These are phyloP conservation scores for Earliella scabrosa DNA, from an alignment of 1,284 basidiomycete genomes.

Conservation along the genomic window DNA sequence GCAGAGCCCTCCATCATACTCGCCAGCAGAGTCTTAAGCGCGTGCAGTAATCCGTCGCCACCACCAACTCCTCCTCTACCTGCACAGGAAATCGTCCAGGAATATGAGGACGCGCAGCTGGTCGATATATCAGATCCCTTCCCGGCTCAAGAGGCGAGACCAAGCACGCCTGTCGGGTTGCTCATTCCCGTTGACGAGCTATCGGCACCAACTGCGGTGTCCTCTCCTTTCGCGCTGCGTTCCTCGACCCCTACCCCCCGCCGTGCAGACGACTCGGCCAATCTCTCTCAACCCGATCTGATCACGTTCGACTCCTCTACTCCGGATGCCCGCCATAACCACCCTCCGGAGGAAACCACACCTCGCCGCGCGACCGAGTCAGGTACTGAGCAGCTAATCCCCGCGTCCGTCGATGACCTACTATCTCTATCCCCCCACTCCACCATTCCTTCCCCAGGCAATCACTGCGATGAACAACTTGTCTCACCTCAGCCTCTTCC, in stretches of 20 bases:
- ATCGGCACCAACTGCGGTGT: conserved; percentile 1
- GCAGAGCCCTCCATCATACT: conserved; percentile 69
- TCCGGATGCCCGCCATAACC: conserved; percentile 9
- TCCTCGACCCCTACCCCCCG: conserved; percentile 1
- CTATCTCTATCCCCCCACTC: conserved; percentile 41
- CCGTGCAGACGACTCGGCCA: conserved; percentile 2
- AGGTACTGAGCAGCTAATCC: background rate
- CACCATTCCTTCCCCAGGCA: conserved; percentile 2
- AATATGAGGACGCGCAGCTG: conserved; percentile 8
- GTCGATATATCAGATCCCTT: conserved; percentile 6
- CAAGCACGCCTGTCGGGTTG: background rate
- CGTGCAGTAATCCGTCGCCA: conserved; percentile 76
- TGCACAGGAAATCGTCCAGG: background rate
- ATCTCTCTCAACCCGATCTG: conserved; percentile 34
- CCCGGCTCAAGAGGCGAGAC: background rate
- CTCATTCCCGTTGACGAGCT: conserved; percentile 10
- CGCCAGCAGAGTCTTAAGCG: conserved; percentile 64
- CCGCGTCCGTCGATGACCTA: conserved; percentile 44
- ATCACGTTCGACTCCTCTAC: conserved; percentile 48
- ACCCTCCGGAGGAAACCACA: conserved; percentile 7
- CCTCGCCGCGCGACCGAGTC: background rate
- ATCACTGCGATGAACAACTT: background rate
- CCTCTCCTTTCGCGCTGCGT: conserved; percentile 4
- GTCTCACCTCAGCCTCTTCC: background rate
- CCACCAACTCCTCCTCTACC: conserved; percentile 48